phyloP scores from a whole-genome alignment of 2,329 filamentous ascomycete genomes.

The Chalara sp. region DNA sequence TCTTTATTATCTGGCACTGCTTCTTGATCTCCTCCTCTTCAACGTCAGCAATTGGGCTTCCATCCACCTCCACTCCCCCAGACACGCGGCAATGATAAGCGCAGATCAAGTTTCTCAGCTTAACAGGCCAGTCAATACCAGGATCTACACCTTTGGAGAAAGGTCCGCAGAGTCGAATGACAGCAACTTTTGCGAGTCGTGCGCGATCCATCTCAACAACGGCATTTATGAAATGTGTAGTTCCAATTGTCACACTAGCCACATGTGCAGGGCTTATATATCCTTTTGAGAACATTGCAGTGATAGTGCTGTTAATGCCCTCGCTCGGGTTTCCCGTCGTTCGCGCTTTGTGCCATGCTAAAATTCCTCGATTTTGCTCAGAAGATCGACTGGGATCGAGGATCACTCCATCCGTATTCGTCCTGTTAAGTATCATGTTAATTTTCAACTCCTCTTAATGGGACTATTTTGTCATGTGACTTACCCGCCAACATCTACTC shows the following conservation, averaged over 20 bases:
- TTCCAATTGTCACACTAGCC: constrained; percentile 19
- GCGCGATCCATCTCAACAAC: constrained; percentile 40
- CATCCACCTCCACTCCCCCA: constrained; percentile 32
- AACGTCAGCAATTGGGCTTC: constrained; percentile 33
- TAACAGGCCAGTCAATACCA: constrained; percentile 39
- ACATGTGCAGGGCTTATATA: constrained; percentile 11
- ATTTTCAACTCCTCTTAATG: constrained; percentile 5
- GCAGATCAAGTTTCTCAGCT: constrained; percentile 38
- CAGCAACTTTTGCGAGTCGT: constrained; percentile 40
- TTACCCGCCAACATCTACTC: constrained; percentile 33
- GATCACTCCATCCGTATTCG: constrained; percentile 20
- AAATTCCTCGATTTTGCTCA: constrained; percentile 22
- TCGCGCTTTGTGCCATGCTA: constrained; percentile 18
- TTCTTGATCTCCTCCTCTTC: constrained; percentile 27
- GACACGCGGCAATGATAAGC: constrained; percentile 40
- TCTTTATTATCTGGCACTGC: constrained; percentile 13
- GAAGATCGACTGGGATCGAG: constrained; percentile 17
- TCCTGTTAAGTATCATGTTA: not conserved
- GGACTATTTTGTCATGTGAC: constrained; percentile 21
- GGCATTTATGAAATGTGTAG: constrained; percentile 43
- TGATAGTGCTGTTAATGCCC: constrained; percentile 17
- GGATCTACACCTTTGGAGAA: constrained; percentile 41
- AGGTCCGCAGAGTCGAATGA: constrained; percentile 38
- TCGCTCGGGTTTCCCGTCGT: constrained; percentile 28
- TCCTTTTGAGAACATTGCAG: constrained; percentile 13